Evolutionary conservation across 805 yeast species (phyloP).

Genomic region (Ogataea degrootiae): DNA sequence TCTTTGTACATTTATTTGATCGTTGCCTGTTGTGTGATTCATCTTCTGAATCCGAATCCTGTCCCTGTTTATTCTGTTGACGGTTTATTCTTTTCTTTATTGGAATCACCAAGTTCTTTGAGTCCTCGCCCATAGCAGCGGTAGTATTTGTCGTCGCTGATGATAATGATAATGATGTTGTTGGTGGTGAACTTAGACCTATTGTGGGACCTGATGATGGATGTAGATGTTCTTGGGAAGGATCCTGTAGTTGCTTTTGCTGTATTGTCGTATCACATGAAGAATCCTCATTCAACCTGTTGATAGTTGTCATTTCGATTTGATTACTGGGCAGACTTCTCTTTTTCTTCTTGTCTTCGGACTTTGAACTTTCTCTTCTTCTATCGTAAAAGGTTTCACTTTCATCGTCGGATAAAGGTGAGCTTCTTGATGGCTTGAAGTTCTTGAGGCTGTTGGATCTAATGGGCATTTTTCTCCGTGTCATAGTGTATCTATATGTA

Average conservation of each 20-base stretch:
- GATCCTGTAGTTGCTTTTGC: neutral
- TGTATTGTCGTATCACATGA: neutral
- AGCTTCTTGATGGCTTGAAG: constrained; percentile 24
- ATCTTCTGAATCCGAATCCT: neutral
- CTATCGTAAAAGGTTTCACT: constrained; percentile 6
- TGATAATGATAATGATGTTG: neutral
- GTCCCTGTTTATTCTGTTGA: neutral
- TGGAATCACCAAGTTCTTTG: neutral
- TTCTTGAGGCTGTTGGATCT: constrained; percentile 2
- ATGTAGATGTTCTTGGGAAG: neutral
- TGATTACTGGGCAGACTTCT: neutral
- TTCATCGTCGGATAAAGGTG: constrained; percentile 27
- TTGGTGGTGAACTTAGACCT: neutral
- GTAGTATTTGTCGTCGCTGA: neutral
- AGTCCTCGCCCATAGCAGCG: neutral
- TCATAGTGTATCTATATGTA: neutral
- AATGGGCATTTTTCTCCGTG: neutral
- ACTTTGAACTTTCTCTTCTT: neutral
- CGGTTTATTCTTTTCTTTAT: neutral
- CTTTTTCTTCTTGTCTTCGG: neutral
- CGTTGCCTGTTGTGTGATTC: no score
- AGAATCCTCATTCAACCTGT: neutral
- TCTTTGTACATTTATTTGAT: neutral
- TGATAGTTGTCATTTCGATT: neutral
- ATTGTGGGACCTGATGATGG: neutral